A percentile compares a stretch with the other conserved stretches of the same genome.
Evolutionary conservation across 768 basidiomycete genomes (phyloP).

Genomic region (Calvatia gigantea): DNA sequence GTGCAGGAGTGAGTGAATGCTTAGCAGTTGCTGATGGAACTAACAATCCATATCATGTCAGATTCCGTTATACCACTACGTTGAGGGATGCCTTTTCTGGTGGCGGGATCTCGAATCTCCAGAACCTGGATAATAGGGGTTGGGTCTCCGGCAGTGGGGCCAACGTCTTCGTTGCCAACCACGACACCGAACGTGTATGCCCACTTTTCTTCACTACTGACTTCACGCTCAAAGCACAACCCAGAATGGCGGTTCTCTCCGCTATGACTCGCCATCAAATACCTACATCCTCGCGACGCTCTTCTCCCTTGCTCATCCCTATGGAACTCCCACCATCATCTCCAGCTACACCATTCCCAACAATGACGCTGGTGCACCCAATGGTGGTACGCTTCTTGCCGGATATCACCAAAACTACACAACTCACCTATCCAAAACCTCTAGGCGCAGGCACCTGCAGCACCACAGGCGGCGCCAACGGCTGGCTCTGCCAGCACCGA

Average conservation of each 20-base stretch:
- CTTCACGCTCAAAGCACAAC: neutral
- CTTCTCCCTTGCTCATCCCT: constrained; percentile 65
- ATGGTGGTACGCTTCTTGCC: constrained; percentile 37
- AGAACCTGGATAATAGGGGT: constrained; percentile 49
- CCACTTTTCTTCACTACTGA: neutral
- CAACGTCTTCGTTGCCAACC: constrained; percentile 67
- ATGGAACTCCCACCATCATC: constrained; percentile 61
- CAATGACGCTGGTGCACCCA: constrained; percentile 57
- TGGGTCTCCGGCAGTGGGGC: constrained; percentile 54
- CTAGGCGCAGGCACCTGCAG: constrained; percentile 48
- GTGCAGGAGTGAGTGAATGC: constrained; percentile 53
- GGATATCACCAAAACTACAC: neutral
- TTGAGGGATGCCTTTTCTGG: constrained; percentile 49
- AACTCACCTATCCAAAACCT: neutral
- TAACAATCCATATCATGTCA: constrained; percentile 14
- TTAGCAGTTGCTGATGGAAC: neutral
- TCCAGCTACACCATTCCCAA: constrained; percentile 54
- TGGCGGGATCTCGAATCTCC: constrained; percentile 46
- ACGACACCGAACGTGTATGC: constrained; percentile 62
- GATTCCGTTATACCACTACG: constrained; percentile 58
- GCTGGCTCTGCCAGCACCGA: constrained; percentile 68
- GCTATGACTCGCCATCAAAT: constrained; percentile 60
- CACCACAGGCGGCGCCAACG: constrained; percentile 45
- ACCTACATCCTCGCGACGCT: constrained; percentile 57
- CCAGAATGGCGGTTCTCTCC: constrained; percentile 52